Evolutionary conservation across 169 alveolate genomes (phyloP).

Genomic region (Miamiensis avidus): DNA sequence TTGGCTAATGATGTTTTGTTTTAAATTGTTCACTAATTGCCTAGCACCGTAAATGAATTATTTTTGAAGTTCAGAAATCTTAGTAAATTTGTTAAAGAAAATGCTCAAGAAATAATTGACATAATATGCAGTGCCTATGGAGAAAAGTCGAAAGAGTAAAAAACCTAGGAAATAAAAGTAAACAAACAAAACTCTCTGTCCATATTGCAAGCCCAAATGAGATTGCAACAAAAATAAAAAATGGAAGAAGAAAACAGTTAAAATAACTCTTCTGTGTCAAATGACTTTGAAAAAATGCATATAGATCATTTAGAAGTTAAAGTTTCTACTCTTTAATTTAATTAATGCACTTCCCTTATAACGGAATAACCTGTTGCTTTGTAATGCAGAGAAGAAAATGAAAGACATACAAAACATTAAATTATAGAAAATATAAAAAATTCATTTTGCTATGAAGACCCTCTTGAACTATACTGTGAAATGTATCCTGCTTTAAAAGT

Average conservation of each 20-base stretch:
- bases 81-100: not conserved
- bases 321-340: not conserved
- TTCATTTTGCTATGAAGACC: slow-evolving; percentile 17
- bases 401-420: not conserved
- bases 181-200: slow-evolving; percentile 1
- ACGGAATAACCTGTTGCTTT: not conserved
- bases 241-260: slow-evolving; percentile 1
- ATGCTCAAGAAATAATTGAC: not conserved
- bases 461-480: slow-evolving; percentile 1
- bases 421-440: not conserved
- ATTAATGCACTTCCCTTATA: too few species aligned
- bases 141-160: not conserved
- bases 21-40: slow-evolving; percentile 35
- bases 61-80: slow-evolving; percentile 8
- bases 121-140: not conserved
- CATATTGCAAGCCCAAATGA: not conserved
- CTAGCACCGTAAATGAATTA: slow-evolving; percentile 31
- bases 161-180: not conserved
- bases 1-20: slow-evolving; percentile 57
- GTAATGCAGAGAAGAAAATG: not conserved
- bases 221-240: not conserved
- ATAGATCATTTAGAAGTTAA: not conserved
- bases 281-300: not conserved
- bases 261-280: too few species aligned
- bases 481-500: slow-evolving; percentile 5